Evolutionary conservation across 169 alveolate genomes (phyloP).

Genomic region (Cytauxzoon felis): DNA sequence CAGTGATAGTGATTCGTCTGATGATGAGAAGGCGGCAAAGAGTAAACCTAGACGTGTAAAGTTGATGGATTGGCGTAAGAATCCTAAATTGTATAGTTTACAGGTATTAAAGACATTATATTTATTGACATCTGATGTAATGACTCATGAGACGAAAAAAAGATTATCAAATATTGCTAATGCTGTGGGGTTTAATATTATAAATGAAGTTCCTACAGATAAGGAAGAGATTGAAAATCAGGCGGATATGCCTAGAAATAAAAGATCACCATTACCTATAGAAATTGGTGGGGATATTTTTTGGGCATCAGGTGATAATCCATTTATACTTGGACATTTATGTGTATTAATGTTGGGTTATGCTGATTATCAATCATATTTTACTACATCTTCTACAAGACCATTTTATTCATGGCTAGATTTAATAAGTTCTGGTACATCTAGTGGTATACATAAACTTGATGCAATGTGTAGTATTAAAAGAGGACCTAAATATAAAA

Average conservation of each 20-base stretch:
- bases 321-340: constrained; percentile 59
- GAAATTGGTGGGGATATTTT: constrained; percentile 47
- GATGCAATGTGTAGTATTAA: constrained; percentile 62
- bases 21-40: not conserved
- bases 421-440: constrained; percentile 29
- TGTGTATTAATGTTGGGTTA: constrained; percentile 58
- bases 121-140: constrained; percentile 35
- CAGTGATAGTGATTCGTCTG: constrained; percentile 13
- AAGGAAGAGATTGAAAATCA: not conserved
- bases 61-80: constrained; percentile 25
- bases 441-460: constrained; percentile 35
- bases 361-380: constrained; percentile 35
- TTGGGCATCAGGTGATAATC: constrained; percentile 55
- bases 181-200: constrained; percentile 50
- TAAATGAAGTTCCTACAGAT: not conserved
- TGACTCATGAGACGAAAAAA: constrained; percentile 5
- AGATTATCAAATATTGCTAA: constrained; percentile 48
- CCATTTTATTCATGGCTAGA: constrained; percentile 61
- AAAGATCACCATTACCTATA: constrained; percentile 23
- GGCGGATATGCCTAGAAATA: not conserved
- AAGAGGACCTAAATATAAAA: constrained; percentile 54
- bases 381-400: constrained; percentile 8
- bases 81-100: constrained; percentile 7
- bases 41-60: not conserved
- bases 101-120: constrained; percentile 22